Evolutionary conservation across 345 rosid genomes (phyloP), one percentile per base, ranked within the genome.

Genomic region (Eucalyptus marginata): DNA sequence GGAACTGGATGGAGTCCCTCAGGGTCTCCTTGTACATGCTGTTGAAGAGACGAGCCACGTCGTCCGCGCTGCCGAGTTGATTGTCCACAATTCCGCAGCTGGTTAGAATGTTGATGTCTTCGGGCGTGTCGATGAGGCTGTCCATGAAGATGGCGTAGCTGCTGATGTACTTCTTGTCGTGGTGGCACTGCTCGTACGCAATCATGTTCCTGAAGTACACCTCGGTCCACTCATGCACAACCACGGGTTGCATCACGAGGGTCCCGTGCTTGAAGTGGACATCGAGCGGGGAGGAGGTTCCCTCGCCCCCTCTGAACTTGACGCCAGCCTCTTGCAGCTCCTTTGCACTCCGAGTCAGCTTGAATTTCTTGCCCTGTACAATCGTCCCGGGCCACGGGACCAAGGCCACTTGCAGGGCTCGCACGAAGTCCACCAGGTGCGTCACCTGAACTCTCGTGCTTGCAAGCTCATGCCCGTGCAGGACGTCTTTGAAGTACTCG

Each of bases 141-240:
- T 50, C 87, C 87, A 86, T 31, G 87, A 86, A 27, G 24, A 86
- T 86, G 58, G 52, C 59, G 31, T 76, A 88, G 81, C 81, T 51
- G 85, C 12, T 88, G 17, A 88, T 66, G 89, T 88, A 51, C 83
- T 71, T 88, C 10, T 36, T 6, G 0, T 2, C 12, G 22, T 31
- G 66, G 79, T 58, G 86, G 64, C 89, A 81, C 66, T 91, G 91
- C 84, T 91, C 93, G 71, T 49, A 92, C 24, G 89, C 91, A 17
- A 90, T 89, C 44, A 92, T 87, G 68, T 90, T 92, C 17, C 91
- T 66, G 10, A 92, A 51, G 40, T 71, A 56, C 14, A 88, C 50
- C 20, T 90, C 92, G 6, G 93, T 90, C 80, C 80, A 68, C 24
- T 68, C 24, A 3, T 68, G 43, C 44, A 68, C 80, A 68, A 33